phyloP scores from a whole-genome alignment of 768 basidiomycete species.

The Lactarius sanguifluus region DNA sequence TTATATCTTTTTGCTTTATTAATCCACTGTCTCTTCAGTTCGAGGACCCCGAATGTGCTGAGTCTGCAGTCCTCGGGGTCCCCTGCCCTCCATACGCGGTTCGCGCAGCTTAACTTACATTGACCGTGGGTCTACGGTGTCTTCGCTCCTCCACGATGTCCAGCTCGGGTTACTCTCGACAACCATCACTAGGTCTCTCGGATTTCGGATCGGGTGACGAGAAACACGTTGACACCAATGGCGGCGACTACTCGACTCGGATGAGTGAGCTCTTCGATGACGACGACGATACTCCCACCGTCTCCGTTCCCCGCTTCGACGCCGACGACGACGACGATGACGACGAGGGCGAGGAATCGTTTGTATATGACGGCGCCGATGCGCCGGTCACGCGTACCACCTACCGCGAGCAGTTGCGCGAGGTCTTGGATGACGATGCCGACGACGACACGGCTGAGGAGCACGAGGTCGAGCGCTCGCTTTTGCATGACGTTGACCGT shows the following conservation, averaged over 20 bases:
- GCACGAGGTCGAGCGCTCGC: constrained; percentile 47
- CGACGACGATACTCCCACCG: constrained; percentile 32
- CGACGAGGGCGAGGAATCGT: constrained; percentile 52
- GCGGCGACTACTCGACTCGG: constrained; percentile 62
- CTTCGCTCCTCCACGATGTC: constrained; percentile 14
- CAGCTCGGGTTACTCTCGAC: constrained; percentile 15
- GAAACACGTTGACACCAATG: constrained; percentile 42
- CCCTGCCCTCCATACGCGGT: neutral
- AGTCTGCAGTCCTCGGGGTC: neutral
- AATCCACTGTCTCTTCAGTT: neutral
- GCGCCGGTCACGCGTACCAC: constrained; percentile 47
- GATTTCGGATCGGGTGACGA: constrained; percentile 44
- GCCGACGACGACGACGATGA: constrained; percentile 35
- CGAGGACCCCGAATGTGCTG: neutral
- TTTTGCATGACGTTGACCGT: constrained; percentile 38
- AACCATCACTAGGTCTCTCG: constrained; percentile 37
- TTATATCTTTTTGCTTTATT: constrained; percentile 29
- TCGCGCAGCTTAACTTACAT: neutral
- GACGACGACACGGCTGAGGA: constrained; percentile 39
- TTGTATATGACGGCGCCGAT: constrained; percentile 74
- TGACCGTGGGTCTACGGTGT: too few relatives aligned
- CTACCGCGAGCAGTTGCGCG: constrained; percentile 68
- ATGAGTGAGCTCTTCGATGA: constrained; percentile 64
- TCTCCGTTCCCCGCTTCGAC: constrained; percentile 19
- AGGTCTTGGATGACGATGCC: constrained; percentile 67